Evolutionary conservation across 768 basidiomycete genomes (phyloP).

Genomic region (Fomitopsis pulvina): DNA sequence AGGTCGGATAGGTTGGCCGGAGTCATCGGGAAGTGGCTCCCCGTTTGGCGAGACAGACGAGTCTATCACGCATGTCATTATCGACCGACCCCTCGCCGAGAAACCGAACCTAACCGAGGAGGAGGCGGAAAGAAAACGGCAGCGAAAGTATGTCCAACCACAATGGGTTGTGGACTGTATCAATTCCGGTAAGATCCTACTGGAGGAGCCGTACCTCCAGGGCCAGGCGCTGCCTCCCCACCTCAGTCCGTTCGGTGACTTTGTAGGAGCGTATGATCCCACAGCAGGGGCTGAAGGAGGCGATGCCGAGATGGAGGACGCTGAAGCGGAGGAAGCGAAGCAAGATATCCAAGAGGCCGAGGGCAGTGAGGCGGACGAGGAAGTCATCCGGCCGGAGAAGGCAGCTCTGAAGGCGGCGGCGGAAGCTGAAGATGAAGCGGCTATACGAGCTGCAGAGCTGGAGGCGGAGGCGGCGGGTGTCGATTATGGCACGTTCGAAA

Average conservation of each 20-base stretch:
- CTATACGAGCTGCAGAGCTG: constrained; percentile 81
- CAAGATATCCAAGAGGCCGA: constrained; percentile 25
- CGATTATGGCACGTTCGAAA: constrained; percentile 74
- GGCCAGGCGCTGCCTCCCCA: constrained; percentile 89
- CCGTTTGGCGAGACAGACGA: constrained; percentile 72
- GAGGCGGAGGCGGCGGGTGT: constrained; percentile 87
- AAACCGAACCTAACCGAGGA: constrained; percentile 43
- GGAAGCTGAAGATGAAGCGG: constrained; percentile 50
- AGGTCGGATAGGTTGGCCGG: constrained; percentile 86
- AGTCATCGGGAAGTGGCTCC: constrained; percentile 75
- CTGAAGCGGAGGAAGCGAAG: constrained; percentile 23
- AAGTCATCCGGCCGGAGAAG: constrained; percentile 18
- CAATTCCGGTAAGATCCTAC: constrained; percentile 77
- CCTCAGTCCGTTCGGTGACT: constrained; percentile 90
- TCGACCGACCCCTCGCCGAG: constrained; percentile 73
- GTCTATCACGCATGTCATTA: constrained; percentile 89
- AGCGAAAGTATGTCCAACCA: constrained; percentile 88
- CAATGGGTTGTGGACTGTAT: constrained; percentile 98
- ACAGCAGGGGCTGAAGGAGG: constrained; percentile 31
- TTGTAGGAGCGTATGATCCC: constrained; percentile 71
- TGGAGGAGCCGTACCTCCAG: constrained; percentile 81
- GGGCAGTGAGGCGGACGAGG: constrained; percentile 24
- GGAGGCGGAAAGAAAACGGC: constrained; percentile 53
- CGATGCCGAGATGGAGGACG: constrained; percentile 26
- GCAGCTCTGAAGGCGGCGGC: constrained; percentile 26